Percentiles rank a stretch among this genome's conserved stretches.
Conservation (phyloP, 1,139 yeast species). For the Arxiozyma heterogenica region DNA sequence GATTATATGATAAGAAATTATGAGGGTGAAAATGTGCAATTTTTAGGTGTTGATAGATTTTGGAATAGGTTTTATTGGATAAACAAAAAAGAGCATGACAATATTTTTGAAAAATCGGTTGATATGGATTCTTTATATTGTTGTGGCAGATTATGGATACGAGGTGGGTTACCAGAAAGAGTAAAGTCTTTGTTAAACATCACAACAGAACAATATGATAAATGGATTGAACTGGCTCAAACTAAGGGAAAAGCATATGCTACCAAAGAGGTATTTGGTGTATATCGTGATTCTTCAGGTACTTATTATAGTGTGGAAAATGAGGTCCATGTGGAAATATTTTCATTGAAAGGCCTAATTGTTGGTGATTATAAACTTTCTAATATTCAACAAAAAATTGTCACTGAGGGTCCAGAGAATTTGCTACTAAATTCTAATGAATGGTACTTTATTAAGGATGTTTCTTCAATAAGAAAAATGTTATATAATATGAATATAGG, state of each 20-base stretch:
- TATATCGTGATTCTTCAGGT: slow-evolving; percentile 10
- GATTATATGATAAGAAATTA: background rate
- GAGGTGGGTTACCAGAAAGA: slow-evolving; percentile 76
- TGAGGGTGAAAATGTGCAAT: slow-evolving; percentile 32
- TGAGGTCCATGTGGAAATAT: slow-evolving; percentile 18
- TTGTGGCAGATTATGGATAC: slow-evolving; percentile 80
- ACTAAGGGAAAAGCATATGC: slow-evolving; percentile 21
- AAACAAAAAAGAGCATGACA: slow-evolving; percentile 74
- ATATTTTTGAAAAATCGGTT: slow-evolving; percentile 31
- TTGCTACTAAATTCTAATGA: slow-evolving; percentile 48
- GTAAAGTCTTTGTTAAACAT: slow-evolving; percentile 36
- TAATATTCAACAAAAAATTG: slow-evolving; percentile 49
- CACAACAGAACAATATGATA: slow-evolving; percentile 29
- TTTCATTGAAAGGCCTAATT: slow-evolving; percentile 39
- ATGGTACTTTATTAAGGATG: slow-evolving; percentile 57
- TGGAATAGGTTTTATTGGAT: slow-evolving; percentile 94
- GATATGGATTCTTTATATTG: background rate
- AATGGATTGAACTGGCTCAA: slow-evolving; percentile 30
- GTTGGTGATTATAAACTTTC: slow-evolving; percentile 49
- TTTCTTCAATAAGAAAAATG: slow-evolving; percentile 42
- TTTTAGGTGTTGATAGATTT: slow-evolving; percentile 46
- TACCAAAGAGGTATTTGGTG: slow-evolving; percentile 19
- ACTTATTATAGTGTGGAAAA: slow-evolving; percentile 20
- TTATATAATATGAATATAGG: slow-evolving; percentile 63
- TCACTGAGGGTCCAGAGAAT: slow-evolving; percentile 58